phyloP scores from a whole-genome alignment of 176 grass and related monocot species.

The Aechmea fasciata region DNA sequence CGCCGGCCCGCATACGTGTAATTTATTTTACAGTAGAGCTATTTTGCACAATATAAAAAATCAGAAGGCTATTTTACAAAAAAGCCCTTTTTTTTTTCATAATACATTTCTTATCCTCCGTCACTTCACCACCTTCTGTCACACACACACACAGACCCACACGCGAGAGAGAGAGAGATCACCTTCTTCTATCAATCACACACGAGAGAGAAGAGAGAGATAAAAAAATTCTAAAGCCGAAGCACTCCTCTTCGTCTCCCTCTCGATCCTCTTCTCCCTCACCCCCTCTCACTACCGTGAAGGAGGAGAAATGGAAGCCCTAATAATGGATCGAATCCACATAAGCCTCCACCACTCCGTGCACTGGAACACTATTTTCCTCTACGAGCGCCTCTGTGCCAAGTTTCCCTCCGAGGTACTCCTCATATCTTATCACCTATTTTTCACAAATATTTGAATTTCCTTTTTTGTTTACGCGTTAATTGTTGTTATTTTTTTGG shows the following conservation, averaged over 20 bases:
- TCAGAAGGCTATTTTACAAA: no score
- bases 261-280: slow-evolving; percentile 2
- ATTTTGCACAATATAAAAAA: no score
- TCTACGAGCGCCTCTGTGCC: slow-evolving; percentile 93
- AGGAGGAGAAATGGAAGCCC: slow-evolving; percentile 61
- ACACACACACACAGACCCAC: no score
- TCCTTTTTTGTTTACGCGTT: not conserved
- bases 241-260: not conserved
- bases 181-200: no score
- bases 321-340: slow-evolving; percentile 86
- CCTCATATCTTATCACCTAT: not conserved
- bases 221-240: slow-evolving; percentile 3
- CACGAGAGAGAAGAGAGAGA: no score
- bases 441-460: not conserved
- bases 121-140: no score
- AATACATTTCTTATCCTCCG: no score
- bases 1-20: no score
- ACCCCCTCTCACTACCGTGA: not conserved
- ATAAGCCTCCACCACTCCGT: slow-evolving; percentile 74
- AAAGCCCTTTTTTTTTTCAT: no score
- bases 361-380: slow-evolving; percentile 74
- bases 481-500: not conserved
- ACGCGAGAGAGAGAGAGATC: no score
- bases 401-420: slow-evolving; percentile 97
- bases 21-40: no score